Conservation (phyloP, 345 rosid species). For the Barbarea vulgaris region DNA sequence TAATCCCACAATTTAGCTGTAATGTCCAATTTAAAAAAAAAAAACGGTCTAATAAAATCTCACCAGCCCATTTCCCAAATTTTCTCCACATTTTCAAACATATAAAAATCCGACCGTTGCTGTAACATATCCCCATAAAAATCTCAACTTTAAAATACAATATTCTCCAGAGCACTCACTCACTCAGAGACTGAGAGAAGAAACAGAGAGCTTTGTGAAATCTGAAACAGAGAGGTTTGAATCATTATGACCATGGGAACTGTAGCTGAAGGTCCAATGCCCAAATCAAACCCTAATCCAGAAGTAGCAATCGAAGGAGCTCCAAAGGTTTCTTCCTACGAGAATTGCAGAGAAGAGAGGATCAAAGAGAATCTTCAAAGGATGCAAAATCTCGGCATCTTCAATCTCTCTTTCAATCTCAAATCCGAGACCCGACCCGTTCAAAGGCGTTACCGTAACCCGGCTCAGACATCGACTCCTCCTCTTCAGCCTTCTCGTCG, state of each 20-base stretch:
- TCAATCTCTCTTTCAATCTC: conserved; percentile 65
- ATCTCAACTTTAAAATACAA: background rate
- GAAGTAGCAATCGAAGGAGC: conserved; percentile 1
- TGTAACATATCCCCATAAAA: conserved; percentile 1
- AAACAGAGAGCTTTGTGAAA: background rate
- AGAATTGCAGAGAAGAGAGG: conserved; percentile 72
- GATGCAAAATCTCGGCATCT: conserved; percentile 74
- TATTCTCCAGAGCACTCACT: background rate
- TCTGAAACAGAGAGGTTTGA: background rate
- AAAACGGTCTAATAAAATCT: background rate
- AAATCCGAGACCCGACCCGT: conserved; percentile 39
- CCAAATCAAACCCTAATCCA: conserved; percentile 6
- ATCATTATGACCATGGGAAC: conserved; percentile 27
- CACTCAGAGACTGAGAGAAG: background rate
- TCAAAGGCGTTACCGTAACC: conserved; percentile 37
- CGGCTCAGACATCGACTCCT: conserved; percentile 24
- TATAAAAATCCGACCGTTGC: conserved; percentile 40
- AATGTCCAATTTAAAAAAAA: background rate
- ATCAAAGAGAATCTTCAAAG: conserved; percentile 74
- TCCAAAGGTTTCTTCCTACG: conserved; percentile 51
- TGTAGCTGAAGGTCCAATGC: background rate
- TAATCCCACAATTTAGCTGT: background rate
- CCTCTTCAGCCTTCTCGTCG: conserved; percentile 54
- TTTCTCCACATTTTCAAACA: conserved; percentile 13
- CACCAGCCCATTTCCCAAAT: conserved; percentile 15